phyloP scores from a whole-genome alignment of 163 green algal species.

The Volvox carteri region DNA sequence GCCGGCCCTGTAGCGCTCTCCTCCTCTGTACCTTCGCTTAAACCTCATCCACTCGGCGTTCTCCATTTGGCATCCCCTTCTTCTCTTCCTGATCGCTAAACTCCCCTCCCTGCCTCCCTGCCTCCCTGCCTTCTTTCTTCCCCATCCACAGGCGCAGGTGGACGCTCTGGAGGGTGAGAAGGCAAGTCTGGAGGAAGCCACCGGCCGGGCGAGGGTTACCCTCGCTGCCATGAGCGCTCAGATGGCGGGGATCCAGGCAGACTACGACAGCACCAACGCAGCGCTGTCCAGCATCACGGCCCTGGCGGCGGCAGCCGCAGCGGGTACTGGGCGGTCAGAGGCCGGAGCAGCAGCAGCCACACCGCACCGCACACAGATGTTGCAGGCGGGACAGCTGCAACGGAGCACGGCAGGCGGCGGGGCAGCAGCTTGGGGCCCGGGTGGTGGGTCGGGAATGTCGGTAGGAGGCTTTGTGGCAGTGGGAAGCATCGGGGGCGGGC shows the following conservation, averaged over 20 bases:
- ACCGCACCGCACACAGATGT: too few species aligned
- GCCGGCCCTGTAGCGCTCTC: too few species aligned
- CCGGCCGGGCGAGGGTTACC: constrained; percentile 2
- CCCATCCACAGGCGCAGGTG: constrained; percentile 24
- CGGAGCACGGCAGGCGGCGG: not conserved
- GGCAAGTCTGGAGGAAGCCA: constrained; percentile 59
- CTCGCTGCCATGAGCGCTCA: constrained; percentile 21
- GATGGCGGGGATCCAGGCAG: constrained; percentile 50
- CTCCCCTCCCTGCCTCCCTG: too few species aligned
- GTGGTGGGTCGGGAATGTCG: not conserved
- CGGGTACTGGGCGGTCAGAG: not conserved
- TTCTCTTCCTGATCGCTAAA: too few species aligned
- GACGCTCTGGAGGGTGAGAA: constrained; percentile 63
- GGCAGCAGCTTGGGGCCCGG: not conserved
- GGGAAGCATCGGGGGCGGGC: not conserved
- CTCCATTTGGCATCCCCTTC: too few species aligned
- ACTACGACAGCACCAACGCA: constrained; percentile 30
- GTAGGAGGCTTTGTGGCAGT: not conserved
- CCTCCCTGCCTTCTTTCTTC: too few species aligned
- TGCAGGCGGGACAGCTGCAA: not conserved
- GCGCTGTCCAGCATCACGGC: constrained; percentile 14
- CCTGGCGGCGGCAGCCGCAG: constrained; percentile 5
- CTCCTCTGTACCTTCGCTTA: too few species aligned
- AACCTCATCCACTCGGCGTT: too few species aligned
- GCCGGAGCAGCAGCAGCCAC: not conserved